phyloP scores from a whole-genome alignment of 495 filamentous ascomycete species.

The Elaphomyces granulatus region DNA sequence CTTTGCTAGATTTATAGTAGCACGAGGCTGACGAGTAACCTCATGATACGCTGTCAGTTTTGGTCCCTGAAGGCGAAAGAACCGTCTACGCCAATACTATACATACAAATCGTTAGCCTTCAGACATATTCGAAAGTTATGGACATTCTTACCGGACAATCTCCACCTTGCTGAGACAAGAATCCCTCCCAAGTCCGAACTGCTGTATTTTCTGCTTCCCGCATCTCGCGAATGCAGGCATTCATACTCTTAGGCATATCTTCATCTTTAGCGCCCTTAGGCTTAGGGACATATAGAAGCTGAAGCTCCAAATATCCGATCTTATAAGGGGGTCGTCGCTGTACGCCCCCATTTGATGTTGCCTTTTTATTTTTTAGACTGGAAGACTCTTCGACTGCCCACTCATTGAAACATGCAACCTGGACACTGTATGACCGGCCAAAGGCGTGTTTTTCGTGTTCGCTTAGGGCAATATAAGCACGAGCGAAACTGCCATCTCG shows the following conservation, averaged over 20 bases:
- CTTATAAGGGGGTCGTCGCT: constrained; percentile 75
- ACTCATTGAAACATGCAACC: constrained; percentile 92
- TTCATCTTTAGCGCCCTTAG: constrained; percentile 74
- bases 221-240: constrained; percentile 80
- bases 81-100: constrained; percentile 92
- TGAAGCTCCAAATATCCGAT: constrained; percentile 89
- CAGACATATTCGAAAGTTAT: neutral
- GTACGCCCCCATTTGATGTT: constrained; percentile 40
- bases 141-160: constrained; percentile 72
- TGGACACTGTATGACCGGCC: constrained; percentile 78
- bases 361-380: constrained; percentile 86
- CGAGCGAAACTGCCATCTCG: constrained; percentile 87
- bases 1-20: constrained; percentile 92
- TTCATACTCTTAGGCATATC: constrained; percentile 99
- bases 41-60: constrained; percentile 96
- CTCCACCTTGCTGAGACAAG: constrained; percentile 90
- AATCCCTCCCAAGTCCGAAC: constrained; percentile 70
- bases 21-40: constrained; percentile 82
- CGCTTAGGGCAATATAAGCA: constrained; percentile 81
- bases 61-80: constrained; percentile 84
- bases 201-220: constrained; percentile 63
- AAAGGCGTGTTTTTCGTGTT: constrained; percentile 74
- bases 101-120: constrained; percentile 8
- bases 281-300: constrained; percentile 84
- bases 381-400: constrained; percentile 74